Percentiles rank a stretch among this genome's conserved stretches.
Evolutionary conservation across 768 basidiomycete genomes (phyloP).

Genomic region (Asterophora lycoperdoides): DNA sequence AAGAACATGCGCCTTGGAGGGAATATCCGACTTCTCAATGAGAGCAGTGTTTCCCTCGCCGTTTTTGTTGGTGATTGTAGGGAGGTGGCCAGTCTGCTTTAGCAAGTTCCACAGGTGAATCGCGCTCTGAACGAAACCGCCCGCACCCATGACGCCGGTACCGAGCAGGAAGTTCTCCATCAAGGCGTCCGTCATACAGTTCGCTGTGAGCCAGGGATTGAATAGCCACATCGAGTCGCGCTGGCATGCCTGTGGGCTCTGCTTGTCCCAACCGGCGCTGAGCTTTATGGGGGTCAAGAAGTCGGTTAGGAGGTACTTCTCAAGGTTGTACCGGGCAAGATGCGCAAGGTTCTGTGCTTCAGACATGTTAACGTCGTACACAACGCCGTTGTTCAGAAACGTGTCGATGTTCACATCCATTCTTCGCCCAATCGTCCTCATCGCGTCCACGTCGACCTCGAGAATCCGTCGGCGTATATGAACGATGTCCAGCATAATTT

Average conservation of each 20-base stretch:
- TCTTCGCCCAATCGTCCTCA: not conserved
- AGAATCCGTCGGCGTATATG: slow-evolving; percentile 5
- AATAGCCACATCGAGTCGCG: not conserved
- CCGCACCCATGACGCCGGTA: not conserved
- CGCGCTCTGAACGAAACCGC: slow-evolving; percentile 9
- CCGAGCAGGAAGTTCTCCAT: not conserved
- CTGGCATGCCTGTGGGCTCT: slow-evolving; percentile 3
- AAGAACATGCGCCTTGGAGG: not conserved
- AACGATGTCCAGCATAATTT: slow-evolving; percentile 1
- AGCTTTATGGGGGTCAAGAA: not conserved
- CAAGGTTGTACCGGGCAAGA: not conserved
- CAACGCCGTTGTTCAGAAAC: slow-evolving; percentile 1
- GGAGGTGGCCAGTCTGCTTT: slow-evolving; percentile 7
- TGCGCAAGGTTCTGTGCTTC: not conserved
- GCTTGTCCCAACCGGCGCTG: not conserved
- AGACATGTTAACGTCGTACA: not conserved
- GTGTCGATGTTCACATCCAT: not conserved
- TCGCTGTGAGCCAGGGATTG: slow-evolving; percentile 7
- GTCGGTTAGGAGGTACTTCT: slow-evolving; percentile 1
- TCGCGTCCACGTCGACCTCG: slow-evolving; percentile 2
- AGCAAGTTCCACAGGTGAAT: slow-evolving; percentile 10
- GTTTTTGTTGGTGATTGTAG: not conserved
- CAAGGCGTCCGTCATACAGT: slow-evolving; percentile 1
- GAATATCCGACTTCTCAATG: not conserved
- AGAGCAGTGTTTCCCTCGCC: not conserved